Conservation (phyloP, 2,329 filamentous ascomycete genomes). For the Dactylellina parvicollis region DNA sequence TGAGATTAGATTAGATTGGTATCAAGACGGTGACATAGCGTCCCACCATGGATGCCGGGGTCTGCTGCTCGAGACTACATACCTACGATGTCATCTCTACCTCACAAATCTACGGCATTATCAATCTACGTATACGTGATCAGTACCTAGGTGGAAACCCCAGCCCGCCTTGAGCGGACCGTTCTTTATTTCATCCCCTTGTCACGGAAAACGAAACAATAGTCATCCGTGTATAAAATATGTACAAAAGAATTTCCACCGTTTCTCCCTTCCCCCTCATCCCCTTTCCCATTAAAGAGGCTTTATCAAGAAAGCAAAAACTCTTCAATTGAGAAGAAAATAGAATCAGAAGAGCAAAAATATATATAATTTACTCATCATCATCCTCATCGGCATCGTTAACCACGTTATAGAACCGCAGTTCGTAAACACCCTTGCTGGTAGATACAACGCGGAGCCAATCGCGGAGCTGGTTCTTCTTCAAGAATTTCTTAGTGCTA, state of each 20-base stretch:
- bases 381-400: conserved; percentile 98
- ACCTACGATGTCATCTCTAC: too few relatives aligned
- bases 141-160: too few relatives aligned
- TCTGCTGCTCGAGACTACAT: too few relatives aligned
- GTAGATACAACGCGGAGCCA: conserved; percentile 99
- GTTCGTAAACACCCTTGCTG: conserved; percentile 97
- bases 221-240: neutral
- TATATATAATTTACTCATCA: conserved; percentile 82
- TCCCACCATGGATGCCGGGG: too few relatives aligned
- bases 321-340: neutral
- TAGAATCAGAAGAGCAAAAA: neutral
- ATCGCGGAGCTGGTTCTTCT: conserved; percentile 99
- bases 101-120: too few relatives aligned
- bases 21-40: too few relatives aligned
- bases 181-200: neutral
- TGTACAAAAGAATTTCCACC: neutral
- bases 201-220: neutral
- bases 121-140: too few relatives aligned
- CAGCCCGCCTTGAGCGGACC: too few relatives aligned
- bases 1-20: too few relatives aligned
- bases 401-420: conserved; percentile 99
- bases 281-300: too few relatives aligned
- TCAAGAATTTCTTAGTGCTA: conserved; percentile 99
- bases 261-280: too few relatives aligned
- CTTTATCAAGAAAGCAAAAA: too few relatives aligned